Evolutionary conservation across 441 rosid genomes (phyloP).

Genomic region (Rhodomyrtus psidioides): DNA sequence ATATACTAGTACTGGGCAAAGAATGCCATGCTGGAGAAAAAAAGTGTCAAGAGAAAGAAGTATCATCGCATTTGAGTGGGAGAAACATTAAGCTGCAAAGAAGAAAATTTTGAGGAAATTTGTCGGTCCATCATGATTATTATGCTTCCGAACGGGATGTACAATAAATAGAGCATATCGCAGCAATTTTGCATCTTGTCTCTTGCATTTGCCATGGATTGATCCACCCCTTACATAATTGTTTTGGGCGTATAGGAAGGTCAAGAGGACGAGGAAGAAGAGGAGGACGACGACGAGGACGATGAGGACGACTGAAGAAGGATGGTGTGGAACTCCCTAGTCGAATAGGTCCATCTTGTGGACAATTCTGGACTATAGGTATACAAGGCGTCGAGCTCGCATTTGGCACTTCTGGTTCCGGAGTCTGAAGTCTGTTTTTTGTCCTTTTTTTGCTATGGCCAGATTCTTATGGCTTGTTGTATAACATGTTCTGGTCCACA

Average conservation of each 20-base stretch:
- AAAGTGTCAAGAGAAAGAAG: not conserved
- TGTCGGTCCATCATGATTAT: not conserved
- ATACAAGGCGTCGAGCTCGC: not conserved
- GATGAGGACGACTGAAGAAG: slow-evolving; percentile 12
- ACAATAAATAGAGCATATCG: not conserved
- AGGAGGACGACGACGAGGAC: slow-evolving; percentile 18
- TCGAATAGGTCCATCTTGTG: not conserved
- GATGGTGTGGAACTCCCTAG: not conserved
- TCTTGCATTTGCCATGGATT: not conserved
- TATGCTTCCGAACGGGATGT: not conserved
- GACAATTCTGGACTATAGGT: not conserved
- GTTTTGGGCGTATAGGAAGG: not conserved
- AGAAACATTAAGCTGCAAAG: not conserved
- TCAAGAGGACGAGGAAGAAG: slow-evolving; percentile 28
- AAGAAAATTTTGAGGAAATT: not conserved
- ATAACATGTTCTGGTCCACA: not conserved
- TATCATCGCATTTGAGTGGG: not conserved
- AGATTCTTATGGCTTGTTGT: not conserved
- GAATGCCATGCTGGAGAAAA: not conserved
- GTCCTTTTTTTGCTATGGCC: not conserved
- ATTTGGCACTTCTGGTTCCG: not conserved
- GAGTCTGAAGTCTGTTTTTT: not conserved
- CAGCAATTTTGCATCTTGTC: not conserved
- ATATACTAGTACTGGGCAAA: not conserved
- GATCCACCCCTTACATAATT: not conserved